Percentiles rank a stretch among this genome's conserved stretches.
These are phyloP conservation scores for Nigrospora sphaerica DNA, from an alignment of 2,329 filamentous ascomycete species.

Conservation along the genomic window DNA sequence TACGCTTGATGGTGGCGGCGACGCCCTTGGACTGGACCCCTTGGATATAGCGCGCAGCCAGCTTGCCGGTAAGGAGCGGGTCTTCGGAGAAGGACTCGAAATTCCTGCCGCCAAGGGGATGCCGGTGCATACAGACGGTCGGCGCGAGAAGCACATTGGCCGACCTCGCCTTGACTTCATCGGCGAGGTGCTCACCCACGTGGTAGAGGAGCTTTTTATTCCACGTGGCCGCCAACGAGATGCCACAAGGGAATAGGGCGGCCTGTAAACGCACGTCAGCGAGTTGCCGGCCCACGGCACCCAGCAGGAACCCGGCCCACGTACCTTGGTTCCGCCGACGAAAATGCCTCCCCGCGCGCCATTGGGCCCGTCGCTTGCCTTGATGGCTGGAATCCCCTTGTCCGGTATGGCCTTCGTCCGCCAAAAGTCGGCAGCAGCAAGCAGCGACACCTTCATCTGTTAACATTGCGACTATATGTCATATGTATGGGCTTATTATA, in stretches of 20 bases:
- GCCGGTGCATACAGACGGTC: constrained; percentile 75
- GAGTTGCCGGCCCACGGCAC: not conserved
- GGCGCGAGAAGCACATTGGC: constrained; percentile 69
- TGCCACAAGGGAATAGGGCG: constrained; percentile 72
- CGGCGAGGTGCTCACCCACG: constrained; percentile 63
- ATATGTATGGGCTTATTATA: constrained; percentile 12
- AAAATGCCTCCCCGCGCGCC: constrained; percentile 62
- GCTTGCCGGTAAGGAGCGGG: constrained; percentile 66
- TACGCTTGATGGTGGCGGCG: constrained; percentile 72
- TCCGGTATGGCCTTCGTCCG: constrained; percentile 57
- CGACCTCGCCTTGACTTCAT: constrained; percentile 66
- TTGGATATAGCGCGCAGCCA: constrained; percentile 65
- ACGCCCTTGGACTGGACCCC: constrained; percentile 68
- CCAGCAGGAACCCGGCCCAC: constrained; percentile 6
- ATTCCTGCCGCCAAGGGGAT: constrained; percentile 75
- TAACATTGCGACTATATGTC: constrained; percentile 4
- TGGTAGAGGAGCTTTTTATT: constrained; percentile 63
- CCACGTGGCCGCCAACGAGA: constrained; percentile 75
- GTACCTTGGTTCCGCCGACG: constrained; percentile 57
- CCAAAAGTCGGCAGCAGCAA: constrained; percentile 63
- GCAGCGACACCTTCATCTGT: constrained; percentile 42
- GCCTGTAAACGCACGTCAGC: constrained; percentile 38
- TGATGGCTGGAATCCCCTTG: constrained; percentile 57
- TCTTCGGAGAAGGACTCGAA: constrained; percentile 87
- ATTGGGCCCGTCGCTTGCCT: constrained; percentile 64